Percentiles rank a stretch among this genome's conserved stretches.
These are phyloP conservation scores for Podila epigama DNA, from an alignment of 192 early-diverging fungal genomes.

Conservation along the genomic window DNA sequence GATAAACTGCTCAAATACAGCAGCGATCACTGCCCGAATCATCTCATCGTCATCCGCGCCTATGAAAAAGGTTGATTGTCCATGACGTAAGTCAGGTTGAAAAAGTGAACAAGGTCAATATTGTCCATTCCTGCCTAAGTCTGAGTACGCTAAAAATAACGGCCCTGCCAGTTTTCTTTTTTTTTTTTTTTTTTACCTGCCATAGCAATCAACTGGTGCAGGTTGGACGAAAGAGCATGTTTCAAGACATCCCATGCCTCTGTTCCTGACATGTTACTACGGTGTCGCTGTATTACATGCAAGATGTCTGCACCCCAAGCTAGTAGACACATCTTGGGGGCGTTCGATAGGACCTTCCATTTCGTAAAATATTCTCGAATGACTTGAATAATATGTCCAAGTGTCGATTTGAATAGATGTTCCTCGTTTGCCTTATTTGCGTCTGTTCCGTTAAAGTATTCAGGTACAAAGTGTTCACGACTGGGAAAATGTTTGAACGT, in stretches of 20 bases:
- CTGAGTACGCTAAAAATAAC: too few relatives aligned
- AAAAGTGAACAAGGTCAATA: too few relatives aligned
- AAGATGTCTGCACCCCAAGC: constrained; percentile 20
- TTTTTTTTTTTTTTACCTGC: constrained; percentile 24
- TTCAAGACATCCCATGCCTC: constrained; percentile 7
- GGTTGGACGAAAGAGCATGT: constrained; percentile 4
- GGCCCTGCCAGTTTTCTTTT: too few relatives aligned
- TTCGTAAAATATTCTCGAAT: neutral
- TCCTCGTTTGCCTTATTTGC: neutral
- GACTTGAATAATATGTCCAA: neutral
- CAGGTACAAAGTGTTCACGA: constrained; percentile 13
- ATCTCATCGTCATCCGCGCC: constrained; percentile 37
- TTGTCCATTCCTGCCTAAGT: too few relatives aligned
- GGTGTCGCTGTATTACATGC: neutral
- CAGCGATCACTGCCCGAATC: constrained; percentile 13
- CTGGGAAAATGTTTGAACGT: neutral
- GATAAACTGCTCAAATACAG: constrained; percentile 37
- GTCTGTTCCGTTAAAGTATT: neutral
- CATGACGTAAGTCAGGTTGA: neutral
- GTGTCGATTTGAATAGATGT: neutral
- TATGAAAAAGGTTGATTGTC: neutral
- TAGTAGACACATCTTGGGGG: constrained; percentile 23
- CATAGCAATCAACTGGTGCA: constrained; percentile 22
- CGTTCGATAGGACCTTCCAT: constrained; percentile 11
- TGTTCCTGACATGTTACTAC: neutral